Conservation (phyloP, 2,329 filamentous ascomycete genomes). For the Claviceps capensis region DNA sequence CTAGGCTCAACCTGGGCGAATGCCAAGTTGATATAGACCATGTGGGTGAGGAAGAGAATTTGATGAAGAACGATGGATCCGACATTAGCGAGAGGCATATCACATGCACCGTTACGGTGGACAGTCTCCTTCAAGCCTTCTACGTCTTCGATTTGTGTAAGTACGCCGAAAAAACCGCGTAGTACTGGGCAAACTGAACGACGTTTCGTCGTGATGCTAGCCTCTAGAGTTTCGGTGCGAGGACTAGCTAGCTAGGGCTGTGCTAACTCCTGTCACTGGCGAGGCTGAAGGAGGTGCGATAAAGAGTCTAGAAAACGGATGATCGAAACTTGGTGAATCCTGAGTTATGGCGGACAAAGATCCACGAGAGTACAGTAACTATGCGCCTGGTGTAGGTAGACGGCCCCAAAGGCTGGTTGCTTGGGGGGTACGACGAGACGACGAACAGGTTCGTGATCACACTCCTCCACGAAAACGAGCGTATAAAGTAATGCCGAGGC, state of each 20-base stretch:
- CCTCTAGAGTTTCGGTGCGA: neutral
- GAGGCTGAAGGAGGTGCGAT: neutral
- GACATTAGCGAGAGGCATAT: constrained; percentile 38
- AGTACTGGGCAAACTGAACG: neutral
- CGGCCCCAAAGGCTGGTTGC: neutral
- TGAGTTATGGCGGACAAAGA: neutral
- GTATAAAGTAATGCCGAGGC: neutral
- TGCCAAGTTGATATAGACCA: constrained; percentile 38
- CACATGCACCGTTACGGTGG: constrained; percentile 1
- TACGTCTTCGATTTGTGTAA: neutral
- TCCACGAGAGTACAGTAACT: neutral
- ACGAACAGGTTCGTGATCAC: neutral
- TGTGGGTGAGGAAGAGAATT: constrained; percentile 38
- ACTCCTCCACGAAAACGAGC: neutral
- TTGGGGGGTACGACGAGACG: neutral
- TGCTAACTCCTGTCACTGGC: neutral
- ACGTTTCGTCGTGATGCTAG: neutral
- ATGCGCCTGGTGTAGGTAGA: neutral
- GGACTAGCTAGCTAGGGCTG: neutral
- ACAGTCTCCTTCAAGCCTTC: neutral
- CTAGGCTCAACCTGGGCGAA: constrained; percentile 35
- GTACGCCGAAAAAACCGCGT: neutral
- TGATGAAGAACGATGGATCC: constrained; percentile 37
- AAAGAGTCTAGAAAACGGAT: neutral
- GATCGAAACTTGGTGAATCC: neutral